Base-by-base conservation (phyloP, 805 yeast species). In the Nadsonia fulvescens region DNA sequence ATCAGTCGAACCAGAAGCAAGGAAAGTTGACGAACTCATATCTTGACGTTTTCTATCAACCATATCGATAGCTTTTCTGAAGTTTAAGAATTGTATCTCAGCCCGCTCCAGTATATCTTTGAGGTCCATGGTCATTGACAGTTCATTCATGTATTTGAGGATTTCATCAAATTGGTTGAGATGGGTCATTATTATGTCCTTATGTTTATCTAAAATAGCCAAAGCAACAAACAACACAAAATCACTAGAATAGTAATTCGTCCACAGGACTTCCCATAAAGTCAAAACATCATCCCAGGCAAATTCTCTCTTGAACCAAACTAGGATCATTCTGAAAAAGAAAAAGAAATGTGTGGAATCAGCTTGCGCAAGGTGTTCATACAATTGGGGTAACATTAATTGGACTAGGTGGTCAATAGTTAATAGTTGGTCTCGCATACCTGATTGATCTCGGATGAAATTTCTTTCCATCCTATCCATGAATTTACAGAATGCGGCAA, bases 381-480 rank as follows among this genome's bases (percentile, higher is more conserved):
- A 82, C 27, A 89, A 53, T 27, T 70, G 62, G 1, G 98, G 98
- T 23, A 82, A 53, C 89, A 86, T 75, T 36, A 89, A 69, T 38
- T 77, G 91, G n/a, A 77, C 75, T 20, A 89, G 53, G 33, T 81
- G 86, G 37, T 78, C 81, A 36, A 89, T 55, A 0, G 86, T 68
- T 9, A 66, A 54, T 76, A 89, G 72, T 52, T 86, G 96, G 25
- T 65, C 64, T 42, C 79, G 74, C 75, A 89, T 89, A 0, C 98
- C 98, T 20, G 79, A 66, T 46, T 89, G 93, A 47, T 81, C 93
- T 25, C 91, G 66, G 15, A 86, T 54, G 46, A 83, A 89, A 48
- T 89, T 89, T 27, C 95, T 61, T 47, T 86, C 95, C 95, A 86
- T 82, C 29, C 89, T 57, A 26, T 78, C 81, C 96, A 89, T 86